Evolutionary conservation across 148 eudicot genomes (phyloP).

Genomic region (Heliosperma pusillum): DNA sequence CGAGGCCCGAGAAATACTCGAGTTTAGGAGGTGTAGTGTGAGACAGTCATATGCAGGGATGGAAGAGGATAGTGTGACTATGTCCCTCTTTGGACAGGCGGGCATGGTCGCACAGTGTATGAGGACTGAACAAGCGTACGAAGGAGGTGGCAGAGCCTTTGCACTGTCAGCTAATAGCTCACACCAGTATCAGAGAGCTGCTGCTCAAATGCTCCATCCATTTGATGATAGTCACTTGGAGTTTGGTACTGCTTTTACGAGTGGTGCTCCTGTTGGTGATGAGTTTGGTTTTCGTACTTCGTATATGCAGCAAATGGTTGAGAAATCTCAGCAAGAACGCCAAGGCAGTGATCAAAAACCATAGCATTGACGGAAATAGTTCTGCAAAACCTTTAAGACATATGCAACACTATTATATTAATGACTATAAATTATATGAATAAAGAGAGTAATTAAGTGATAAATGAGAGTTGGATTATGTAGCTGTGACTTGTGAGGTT

Average conservation of each 20-base stretch:
- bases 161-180: slow-evolving; percentile 28
- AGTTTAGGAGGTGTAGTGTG: no score
- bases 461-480: no score
- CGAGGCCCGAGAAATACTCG: slow-evolving; percentile 21
- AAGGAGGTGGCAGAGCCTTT: slow-evolving; percentile 32
- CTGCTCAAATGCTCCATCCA: slow-evolving; percentile 20
- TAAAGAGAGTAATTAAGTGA: no score
- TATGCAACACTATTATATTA: no score
- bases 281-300: slow-evolving; percentile 12
- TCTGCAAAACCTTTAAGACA: no score
- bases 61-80: slow-evolving; percentile 6
- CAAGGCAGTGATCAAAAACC: not conserved
- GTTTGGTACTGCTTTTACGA: not conserved
- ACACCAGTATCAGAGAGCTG: slow-evolving; percentile 38
- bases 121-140: not conserved
- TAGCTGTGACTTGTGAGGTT: no score
- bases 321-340: slow-evolving; percentile 9
- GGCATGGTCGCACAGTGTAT: not conserved
- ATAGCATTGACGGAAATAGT: no score
- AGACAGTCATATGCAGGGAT: no score
- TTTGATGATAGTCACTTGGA: not conserved
- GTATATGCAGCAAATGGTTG: slow-evolving; percentile 18
- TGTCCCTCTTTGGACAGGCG: not conserved
- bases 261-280: not conserved
- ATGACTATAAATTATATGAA: no score